Conservation (phyloP, 345 rosid species). For the Rhizophora mangle region DNA sequence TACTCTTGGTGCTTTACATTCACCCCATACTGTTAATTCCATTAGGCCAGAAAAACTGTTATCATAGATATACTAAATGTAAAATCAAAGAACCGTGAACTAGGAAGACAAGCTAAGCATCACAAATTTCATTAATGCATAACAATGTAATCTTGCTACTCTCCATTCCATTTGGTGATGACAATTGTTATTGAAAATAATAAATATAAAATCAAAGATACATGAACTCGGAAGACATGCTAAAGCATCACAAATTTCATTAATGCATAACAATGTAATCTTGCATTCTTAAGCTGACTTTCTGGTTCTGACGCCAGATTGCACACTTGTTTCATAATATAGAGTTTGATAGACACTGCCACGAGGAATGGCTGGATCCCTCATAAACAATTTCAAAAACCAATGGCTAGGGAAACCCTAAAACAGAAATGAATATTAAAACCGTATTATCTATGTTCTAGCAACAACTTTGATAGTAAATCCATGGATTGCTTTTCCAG, state of each 20-base stretch:
- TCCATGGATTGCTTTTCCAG: too few relatives aligned
- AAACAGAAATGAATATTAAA: neutral
- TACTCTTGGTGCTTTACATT: slow-evolving; percentile 92
- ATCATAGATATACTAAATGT: neutral
- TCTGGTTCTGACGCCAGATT: neutral
- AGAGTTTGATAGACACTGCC: neutral
- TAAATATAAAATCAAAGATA: neutral
- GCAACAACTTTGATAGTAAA: too few relatives aligned
- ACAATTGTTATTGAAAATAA: neutral
- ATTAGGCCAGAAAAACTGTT: slow-evolving; percentile 11
- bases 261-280: neutral
- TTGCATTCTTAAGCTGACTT: neutral
- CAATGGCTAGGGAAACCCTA: too few relatives aligned
- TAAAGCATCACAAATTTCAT: neutral
- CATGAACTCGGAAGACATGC: neutral
- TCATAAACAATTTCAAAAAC: neutral
- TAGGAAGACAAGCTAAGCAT: neutral
- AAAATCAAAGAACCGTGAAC: neutral
- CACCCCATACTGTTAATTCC: slow-evolving; percentile 65
- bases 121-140: neutral
- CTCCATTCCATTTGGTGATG: slow-evolving; percentile 25
- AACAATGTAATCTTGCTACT: slow-evolving; percentile 30
- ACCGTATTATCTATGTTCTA: too few relatives aligned
- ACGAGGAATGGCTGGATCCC: neutral
- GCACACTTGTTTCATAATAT: neutral